Evolutionary conservation across 768 basidiomycete genomes (phyloP), one percentile per base, ranked within the genome.

Genomic region (Lentinula raphanica): DNA sequence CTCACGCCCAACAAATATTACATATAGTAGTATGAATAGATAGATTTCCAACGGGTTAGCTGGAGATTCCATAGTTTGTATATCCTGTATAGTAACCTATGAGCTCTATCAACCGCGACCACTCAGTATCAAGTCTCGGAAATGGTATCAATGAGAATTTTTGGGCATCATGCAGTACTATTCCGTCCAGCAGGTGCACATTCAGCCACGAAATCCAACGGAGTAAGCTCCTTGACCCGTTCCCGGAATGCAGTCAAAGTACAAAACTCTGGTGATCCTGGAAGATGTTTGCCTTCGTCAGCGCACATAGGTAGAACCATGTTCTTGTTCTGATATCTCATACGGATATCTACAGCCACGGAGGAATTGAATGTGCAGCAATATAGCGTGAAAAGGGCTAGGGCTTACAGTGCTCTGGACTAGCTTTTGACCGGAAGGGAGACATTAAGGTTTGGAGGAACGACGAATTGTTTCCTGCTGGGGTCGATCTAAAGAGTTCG

Each of bases 231-330:
- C 62, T 74, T 74, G 12, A 89, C 82, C 17, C 85, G 77, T 44
- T 77, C 76, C 36, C 74, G 72, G 72, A 91, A 91, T 21, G 84
- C 85, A 12, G 74, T 67, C 36, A 91, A 72, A 5, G 84, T 84
- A 69, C 90, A 91, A 63, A 91, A 84, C 66, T 90, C 88, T 0
- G 89, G 90, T 11, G 76, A 77, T 2, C 87, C 88, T 3, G 80
- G 73, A 6, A 89, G 71, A 64, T 92, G 90, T 56, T 88, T 80
- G 4, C 86, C 87, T 46, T 79, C 74, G 5, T 78, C 79, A 1
- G 84, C 81, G 62, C 90, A 92, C 13, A 83, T 58, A 0, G 90
- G 89, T 5, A 91, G 72, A 2, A 72, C 50, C 72, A 90, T 69
- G 63, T 80, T 80, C 58, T 77, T 76, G 72, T 88, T 88, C 70